A percentile compares a stretch with the other conserved stretches of the same genome.
phyloP scores from a whole-genome alignment of 441 rosid species.

The Viola pubescens region DNA sequence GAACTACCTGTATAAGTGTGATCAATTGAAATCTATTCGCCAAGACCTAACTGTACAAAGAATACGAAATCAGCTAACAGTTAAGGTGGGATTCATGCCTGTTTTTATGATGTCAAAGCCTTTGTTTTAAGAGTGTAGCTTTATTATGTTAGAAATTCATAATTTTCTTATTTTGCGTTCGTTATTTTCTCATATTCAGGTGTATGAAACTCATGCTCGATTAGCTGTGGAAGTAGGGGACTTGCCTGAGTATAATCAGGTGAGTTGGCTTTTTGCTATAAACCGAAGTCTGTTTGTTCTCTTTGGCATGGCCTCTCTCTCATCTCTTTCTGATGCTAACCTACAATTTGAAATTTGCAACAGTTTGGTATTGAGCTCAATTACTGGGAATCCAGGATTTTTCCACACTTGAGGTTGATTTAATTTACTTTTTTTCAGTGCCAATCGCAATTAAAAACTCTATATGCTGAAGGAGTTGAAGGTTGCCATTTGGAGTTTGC shows the following conservation, averaged over 20 bases:
- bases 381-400: too few relatives aligned
- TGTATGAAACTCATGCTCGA: slow-evolving; percentile 98
- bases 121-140: background rate
- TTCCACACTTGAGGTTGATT: slow-evolving; percentile 7
- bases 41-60: slow-evolving; percentile 97
- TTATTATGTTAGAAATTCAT: background rate
- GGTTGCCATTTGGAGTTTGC: slow-evolving; percentile 90
- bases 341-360: too few relatives aligned
- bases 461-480: slow-evolving; percentile 87
- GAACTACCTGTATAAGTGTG: slow-evolving; percentile 93
- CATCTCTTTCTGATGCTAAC: background rate
- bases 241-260: slow-evolving; percentile 96
- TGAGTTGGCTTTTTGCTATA: slow-evolving; percentile 23
- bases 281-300: background rate
- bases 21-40: slow-evolving; percentile 97
- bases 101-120: background rate
- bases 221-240: slow-evolving; percentile 88
- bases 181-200: slow-evolving; percentile 40
- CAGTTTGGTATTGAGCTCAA: too few relatives aligned
- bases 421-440: slow-evolving; percentile 49
- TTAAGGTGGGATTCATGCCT: slow-evolving; percentile 45
- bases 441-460: slow-evolving; percentile 84
- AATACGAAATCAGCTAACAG: slow-evolving; percentile 79
- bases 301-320: slow-evolving; percentile 6
- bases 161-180: slow-evolving; percentile 8